Evolutionary conservation across 2,329 filamentous ascomycete species (phyloP), one percentile per base, ranked within the genome.

Genomic region (Atkinsonella texensis): DNA sequence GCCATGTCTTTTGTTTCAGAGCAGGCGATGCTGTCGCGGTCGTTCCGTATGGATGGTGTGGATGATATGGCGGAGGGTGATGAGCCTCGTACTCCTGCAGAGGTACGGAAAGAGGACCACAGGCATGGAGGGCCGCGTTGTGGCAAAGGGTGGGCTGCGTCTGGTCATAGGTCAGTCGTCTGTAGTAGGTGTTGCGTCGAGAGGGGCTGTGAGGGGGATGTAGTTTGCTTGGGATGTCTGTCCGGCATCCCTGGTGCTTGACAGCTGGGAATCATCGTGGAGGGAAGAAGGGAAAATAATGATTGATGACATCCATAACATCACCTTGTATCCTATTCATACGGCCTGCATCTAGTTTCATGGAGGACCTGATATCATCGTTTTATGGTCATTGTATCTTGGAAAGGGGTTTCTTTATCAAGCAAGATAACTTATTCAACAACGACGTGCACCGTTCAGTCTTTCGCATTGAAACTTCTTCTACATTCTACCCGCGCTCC

Each of bases 161-260:
- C 61, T 32, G 73, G 72, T 8, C 78, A 81, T 56, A 68, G 70
- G 9, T 67, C 72, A 35, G 74, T 78, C 57, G 70, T 86, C 2
- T 87, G 84, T 62, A 85, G 83, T 60, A 73, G 75, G 17, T 87
- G 84, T 65, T 86, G 83, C 61, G 74, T 85, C 3, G 84, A 87
- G 62, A 73, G 72, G 23, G 83, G 82, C 0, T 60, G 68, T 18
- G 76, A 85, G 50, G 83, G 83, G 28, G 81, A 86, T 46, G 75
- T 85, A 5, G 76, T 80, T 53, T 87, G 84, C 59, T 65, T 85
- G 46, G 80, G 80, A 1, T 87, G 84, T 56, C 68, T 83, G 41
- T 70, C 70, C 10, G 62, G 66, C 2, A 68, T 71, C 61, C 68
- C 71, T 52, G 65, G 66, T 13, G 60, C 65, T 9, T 72, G 63